Evolutionary conservation across 306 rosid genomes (phyloP).

Genomic region (Lathyrus sativus): DNA sequence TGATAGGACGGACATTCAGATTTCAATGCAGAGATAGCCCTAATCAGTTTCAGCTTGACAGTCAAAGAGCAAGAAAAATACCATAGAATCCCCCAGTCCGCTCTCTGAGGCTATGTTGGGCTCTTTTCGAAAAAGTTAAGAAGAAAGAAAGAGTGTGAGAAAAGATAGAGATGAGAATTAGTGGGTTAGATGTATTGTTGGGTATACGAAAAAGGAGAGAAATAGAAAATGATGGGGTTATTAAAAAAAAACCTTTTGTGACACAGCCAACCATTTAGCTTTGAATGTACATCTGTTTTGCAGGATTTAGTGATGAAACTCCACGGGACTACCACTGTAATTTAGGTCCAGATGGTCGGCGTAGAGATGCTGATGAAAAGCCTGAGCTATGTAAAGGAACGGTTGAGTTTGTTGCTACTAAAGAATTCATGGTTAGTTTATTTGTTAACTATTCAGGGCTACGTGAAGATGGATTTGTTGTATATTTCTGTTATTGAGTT

Average conservation of each 20-base stretch:
- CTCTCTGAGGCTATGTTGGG: background rate
- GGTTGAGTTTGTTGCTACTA: constrained; percentile 94
- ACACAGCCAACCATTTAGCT: constrained; percentile 5
- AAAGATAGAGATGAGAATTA: background rate
- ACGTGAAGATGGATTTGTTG: constrained; percentile 6
- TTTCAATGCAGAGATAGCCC: constrained; percentile 1
- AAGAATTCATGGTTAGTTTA: constrained; percentile 87
- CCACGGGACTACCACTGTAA: constrained; percentile 99
- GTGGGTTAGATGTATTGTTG: background rate
- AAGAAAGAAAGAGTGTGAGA: background rate
- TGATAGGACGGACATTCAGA: background rate
- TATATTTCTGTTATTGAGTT: constrained; percentile 25
- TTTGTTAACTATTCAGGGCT: constrained; percentile 27
- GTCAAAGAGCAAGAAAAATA: background rate
- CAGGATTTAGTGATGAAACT: constrained; percentile 97
- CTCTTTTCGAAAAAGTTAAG: background rate
- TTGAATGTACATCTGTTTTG: constrained; percentile 37
- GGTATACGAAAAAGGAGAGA: background rate
- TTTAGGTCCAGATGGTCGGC: constrained; percentile 97
- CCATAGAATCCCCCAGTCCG: background rate
- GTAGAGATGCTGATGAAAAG: constrained; percentile 97
- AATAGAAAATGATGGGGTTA: background rate
- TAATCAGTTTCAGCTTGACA: background rate
- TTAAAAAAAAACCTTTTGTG: constrained; percentile 21
- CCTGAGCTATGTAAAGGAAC: constrained; percentile 97